Conservation (phyloP, 345 rosid species). For the Draba incana region DNA sequence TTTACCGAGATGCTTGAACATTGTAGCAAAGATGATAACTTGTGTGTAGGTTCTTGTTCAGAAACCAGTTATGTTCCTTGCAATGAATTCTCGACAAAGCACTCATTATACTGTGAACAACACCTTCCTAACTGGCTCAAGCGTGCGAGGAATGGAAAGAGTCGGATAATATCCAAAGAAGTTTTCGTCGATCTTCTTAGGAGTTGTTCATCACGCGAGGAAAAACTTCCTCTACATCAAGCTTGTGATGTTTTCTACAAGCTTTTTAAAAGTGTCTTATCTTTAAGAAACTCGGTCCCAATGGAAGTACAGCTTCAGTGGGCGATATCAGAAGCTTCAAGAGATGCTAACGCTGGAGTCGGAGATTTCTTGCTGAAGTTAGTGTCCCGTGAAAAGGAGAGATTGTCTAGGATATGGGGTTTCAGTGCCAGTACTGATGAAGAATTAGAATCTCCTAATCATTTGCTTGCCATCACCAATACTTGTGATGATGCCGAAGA, state of each 20-base stretch:
- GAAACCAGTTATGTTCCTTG: constrained; percentile 55
- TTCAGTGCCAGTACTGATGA: constrained; percentile 43
- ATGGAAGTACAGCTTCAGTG: constrained; percentile 90
- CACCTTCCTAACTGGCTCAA: constrained; percentile 99
- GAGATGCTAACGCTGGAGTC: constrained; percentile 48
- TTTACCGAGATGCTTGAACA: constrained; percentile 54
- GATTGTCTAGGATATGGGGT: constrained; percentile 75
- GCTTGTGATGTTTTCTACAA: constrained; percentile 97
- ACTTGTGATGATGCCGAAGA: constrained; percentile 63
- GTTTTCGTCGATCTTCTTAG: constrained; percentile 77
- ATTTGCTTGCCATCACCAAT: constrained; percentile 48
- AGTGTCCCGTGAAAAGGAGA: constrained; percentile 74
- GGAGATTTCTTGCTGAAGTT: constrained; percentile 77
- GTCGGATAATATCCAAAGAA: constrained; percentile 92
- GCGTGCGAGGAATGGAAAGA: constrained; percentile 98
- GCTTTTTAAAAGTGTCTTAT: constrained; percentile 88
- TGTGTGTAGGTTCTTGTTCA: constrained; percentile 69
- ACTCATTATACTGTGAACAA: constrained; percentile 78
- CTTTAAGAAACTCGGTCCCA: constrained; percentile 90
- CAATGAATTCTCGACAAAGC: constrained; percentile 68
- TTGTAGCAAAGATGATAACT: constrained; percentile 50
- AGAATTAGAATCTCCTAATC: constrained; percentile 52
- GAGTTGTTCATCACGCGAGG: constrained; percentile 61
- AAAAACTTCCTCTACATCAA: constrained; percentile 75
- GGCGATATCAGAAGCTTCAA: constrained; percentile 95